Conservation (phyloP, 2,329 filamentous ascomycete genomes). For the Penicillium sp. region DNA sequence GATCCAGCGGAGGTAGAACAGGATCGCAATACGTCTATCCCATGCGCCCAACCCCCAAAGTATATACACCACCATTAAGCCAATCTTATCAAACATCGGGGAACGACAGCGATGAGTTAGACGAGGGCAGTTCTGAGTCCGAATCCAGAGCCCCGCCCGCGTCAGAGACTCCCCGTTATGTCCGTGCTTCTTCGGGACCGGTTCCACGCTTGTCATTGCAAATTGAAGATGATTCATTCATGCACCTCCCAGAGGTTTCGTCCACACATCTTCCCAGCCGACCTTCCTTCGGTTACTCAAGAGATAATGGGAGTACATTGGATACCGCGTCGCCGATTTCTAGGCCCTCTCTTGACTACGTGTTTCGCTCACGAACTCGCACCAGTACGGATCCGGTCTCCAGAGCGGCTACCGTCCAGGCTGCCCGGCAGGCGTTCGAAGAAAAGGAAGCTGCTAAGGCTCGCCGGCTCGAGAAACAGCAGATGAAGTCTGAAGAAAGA, state of each 20-base stretch:
- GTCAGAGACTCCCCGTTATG: constrained; percentile 29
- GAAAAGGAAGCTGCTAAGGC: constrained; percentile 61
- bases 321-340: constrained; percentile 55
- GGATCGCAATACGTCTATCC: constrained; percentile 56
- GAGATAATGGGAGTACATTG: constrained; percentile 51
- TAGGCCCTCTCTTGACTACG: constrained; percentile 58
- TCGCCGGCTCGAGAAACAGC: constrained; percentile 55
- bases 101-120: constrained; percentile 46
- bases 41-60: constrained; percentile 56
- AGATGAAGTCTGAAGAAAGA: constrained; percentile 48
- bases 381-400: constrained; percentile 54
- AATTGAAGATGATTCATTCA: constrained; percentile 43
- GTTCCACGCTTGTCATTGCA: constrained; percentile 37
- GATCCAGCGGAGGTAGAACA: constrained; percentile 50
- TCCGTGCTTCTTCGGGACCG: constrained; percentile 34
- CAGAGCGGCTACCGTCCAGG: constrained; percentile 57
- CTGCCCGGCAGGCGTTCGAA: constrained; percentile 57
- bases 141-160: constrained; percentile 26
- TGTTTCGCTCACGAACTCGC: constrained; percentile 52
- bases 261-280: constrained; percentile 52
- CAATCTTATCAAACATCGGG: constrained; percentile 52
- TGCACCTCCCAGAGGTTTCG: constrained; percentile 51
- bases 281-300: constrained; percentile 48
- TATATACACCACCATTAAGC: constrained; percentile 55
- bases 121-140: constrained; percentile 48